Percentiles rank a stretch among this genome's conserved stretches.
Evolutionary conservation across 495 filamentous ascomycete genomes (phyloP).

Genomic region (Viridothelium virens): DNA sequence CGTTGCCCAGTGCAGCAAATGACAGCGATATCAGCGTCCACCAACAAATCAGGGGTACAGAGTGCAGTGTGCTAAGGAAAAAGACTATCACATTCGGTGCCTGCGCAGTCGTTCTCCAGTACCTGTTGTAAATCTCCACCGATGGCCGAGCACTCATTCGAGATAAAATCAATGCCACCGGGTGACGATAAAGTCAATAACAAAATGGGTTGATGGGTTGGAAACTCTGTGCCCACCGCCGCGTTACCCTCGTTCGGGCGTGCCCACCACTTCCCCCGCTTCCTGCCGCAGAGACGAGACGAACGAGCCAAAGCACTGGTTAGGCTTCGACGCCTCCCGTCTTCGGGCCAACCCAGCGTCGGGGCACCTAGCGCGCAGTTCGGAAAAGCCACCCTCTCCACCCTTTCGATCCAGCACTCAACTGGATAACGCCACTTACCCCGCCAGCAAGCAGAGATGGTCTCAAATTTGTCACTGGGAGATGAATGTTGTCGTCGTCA

Average conservation of each 20-base stretch:
- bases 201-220: neutral
- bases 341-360: constrained; percentile 6
- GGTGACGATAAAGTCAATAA: neutral
- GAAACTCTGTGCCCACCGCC: neutral
- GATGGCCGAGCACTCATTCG: neutral
- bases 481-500: neutral
- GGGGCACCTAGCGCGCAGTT: neutral
- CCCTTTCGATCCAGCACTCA: neutral
- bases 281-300: neutral
- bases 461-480: neutral
- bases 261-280: neutral
- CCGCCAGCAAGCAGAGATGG: neutral
- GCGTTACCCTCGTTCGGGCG: neutral
- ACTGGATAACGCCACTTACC: neutral
- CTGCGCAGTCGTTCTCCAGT: neutral
- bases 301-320: constrained; percentile 2
- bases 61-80: neutral
- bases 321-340: constrained; percentile 8
- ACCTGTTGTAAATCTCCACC: neutral
- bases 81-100: neutral
- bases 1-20: neutral
- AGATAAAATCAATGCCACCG: neutral
- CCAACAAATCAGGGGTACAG: constrained; percentile 2
- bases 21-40: neutral
- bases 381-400: neutral